A percentile compares a stretch with the other conserved stretches of the same genome.
phyloP scores from a whole-genome alignment of 2,329 filamentous ascomycete species.

The Trichoderma brevicompactum region DNA sequence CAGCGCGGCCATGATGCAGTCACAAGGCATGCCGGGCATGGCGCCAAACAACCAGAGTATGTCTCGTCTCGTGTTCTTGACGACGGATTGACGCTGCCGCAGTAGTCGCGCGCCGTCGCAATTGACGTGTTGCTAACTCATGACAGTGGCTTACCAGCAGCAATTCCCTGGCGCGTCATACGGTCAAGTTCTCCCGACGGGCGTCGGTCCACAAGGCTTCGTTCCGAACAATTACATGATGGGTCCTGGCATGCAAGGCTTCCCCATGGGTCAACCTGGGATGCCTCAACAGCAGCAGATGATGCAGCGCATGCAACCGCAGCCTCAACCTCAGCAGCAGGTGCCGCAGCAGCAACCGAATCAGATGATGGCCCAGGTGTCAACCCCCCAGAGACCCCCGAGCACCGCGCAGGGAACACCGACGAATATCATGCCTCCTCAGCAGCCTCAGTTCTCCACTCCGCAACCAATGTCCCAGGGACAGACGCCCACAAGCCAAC shows the following conservation, averaged over 20 bases:
- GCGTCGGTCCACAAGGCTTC: conserved; percentile 59
- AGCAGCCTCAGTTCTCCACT: conserved; percentile 42
- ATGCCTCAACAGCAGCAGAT: conserved; percentile 53
- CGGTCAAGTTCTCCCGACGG: conserved; percentile 55
- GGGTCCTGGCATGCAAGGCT: conserved; percentile 57
- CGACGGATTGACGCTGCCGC: neutral
- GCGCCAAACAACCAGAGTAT: conserved; percentile 63
- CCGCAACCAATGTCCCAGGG: conserved; percentile 45
- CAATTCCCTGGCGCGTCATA: conserved; percentile 63
- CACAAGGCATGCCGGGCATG: conserved; percentile 63
- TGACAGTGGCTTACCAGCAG: conserved; percentile 63
- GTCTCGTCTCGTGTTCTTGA: conserved; percentile 38
- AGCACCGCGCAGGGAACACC: conserved; percentile 37
- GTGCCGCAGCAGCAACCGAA: conserved; percentile 38
- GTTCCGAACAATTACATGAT: conserved; percentile 54
- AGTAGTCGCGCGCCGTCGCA: neutral
- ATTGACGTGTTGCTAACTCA: conserved; percentile 30
- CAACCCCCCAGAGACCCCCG: conserved; percentile 35
- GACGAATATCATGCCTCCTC: conserved; percentile 37
- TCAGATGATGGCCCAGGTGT: conserved; percentile 31
- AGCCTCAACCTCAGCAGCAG: conserved; percentile 41
- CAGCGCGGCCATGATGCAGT: conserved; percentile 67
- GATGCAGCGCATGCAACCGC: conserved; percentile 50
- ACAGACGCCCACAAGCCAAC: conserved; percentile 42
- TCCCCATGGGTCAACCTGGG: conserved; percentile 58